These are phyloP conservation scores for Saccharomyces hybrid DNA, from an alignment of 1,139 yeast genomes.

Conservation along the genomic window DNA sequence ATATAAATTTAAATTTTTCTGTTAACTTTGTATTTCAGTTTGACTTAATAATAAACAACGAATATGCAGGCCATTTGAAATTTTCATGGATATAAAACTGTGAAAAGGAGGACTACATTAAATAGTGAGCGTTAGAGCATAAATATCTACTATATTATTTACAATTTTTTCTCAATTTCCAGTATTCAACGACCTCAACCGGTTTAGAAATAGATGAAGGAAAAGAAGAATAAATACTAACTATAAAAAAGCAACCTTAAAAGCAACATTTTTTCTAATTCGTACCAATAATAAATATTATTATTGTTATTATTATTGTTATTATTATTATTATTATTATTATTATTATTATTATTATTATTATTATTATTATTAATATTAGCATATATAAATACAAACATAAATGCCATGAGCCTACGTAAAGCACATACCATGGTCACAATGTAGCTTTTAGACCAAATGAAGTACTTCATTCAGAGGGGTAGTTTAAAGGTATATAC, in stretches of 20 bases:
- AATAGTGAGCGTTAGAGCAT: no score
- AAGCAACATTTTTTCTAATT: background rate
- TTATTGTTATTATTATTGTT: conserved; percentile 1
- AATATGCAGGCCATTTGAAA: background rate
- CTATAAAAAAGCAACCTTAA: background rate
- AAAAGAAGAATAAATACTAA: no score
- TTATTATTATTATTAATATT: background rate
- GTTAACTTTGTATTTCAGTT: background rate
- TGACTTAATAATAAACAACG: background rate
- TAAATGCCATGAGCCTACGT: background rate
- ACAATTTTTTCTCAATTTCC: no score
- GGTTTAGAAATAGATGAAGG: no score
- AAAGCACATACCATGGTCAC: no score
- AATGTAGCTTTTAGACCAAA: background rate
- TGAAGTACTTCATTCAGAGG: background rate
- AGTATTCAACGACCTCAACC: no score
- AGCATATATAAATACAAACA: background rate
- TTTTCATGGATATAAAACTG: background rate
- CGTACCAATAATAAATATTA: background rate
- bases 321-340: no score
- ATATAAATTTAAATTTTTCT: background rate
- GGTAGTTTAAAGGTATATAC: conserved; percentile 44
- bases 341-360: no score
- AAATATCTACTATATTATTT: no score
- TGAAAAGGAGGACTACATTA: no score